Base-by-base conservation (phyloP, 495 filamentous ascomycete species). In the Chaetomidium leptoderma region DNA sequence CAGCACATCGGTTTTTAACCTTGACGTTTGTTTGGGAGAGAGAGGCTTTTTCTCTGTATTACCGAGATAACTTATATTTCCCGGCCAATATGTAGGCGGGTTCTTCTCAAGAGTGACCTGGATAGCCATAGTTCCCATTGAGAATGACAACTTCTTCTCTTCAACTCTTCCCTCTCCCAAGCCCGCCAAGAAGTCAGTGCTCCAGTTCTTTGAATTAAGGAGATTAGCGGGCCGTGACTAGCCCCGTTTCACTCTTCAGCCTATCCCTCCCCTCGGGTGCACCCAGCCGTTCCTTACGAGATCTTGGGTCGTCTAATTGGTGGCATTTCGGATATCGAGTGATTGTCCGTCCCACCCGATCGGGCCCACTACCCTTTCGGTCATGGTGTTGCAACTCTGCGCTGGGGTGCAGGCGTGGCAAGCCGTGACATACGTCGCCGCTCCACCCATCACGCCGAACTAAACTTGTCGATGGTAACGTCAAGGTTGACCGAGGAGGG, bases 401-500 rank as follows among this genome's bases (percentile, higher is more conserved):
- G 3, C 52, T 32, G 52, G 40, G 52, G 52, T 45, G 42, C 52
- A 55, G 19, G 35, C 23, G n/a, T n/a, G n/a, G n/a, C n/a, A n/a
- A n/a, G n/a, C 16, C 21, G 19, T 21, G 26, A 2, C 16, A 11
- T 21, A 23, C 29, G 32, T 14, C 3, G 13, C n/a, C n/a, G 4
- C 43, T 30, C 30, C 30, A 36, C 47, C 14, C 30, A n/a, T n/a
- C n/a, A n/a, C 11, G 2, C 33, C 1, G 21, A 39, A 10, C 21
- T 17, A 39, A 19, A n/a, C 46, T 35, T 40, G 35, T 39, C 49
- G n/a, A 53, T 19, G 23, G 49, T 29, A 53, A 40, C 23, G 35
- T 6, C 32, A n/a, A 30, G 16, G 4, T 11, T 5, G 19, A 29
- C 1, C 11, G 32, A 37, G 47, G 47, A 37, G 17, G 32, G 11